Evolutionary conservation across 2,329 filamentous ascomycete species (phyloP), one percentile per base, ranked within the genome.

Genomic region (Talaromyces pinophilus): DNA sequence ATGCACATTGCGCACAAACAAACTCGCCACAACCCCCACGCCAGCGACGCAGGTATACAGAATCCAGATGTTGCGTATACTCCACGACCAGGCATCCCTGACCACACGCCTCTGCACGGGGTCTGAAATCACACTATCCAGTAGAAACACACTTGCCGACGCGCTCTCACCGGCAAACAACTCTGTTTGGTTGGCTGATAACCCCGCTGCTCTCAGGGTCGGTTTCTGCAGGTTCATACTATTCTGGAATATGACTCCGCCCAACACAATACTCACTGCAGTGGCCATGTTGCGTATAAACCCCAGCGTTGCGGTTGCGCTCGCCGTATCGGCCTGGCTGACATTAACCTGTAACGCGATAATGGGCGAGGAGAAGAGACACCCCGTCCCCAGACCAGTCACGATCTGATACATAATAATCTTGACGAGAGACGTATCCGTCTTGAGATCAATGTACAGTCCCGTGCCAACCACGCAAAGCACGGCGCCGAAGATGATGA

Each of bases 221-320:
- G 69, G 81, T 79, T n/a, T 88, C 88, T 3, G 85, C 76, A 35
- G 78, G 71, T 25, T 79, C 76, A 77, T 78, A 62, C 35, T 75
- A 74, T 93, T 93, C 77, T 92, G 88, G 79, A 93, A 93, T 44
- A 93, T 85, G 55, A 92, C 90, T n/a, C 90, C 88, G 28, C 91
- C 91, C 46, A 93, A 82, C 1, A 92, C 90, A 62, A 92, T 85
- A 0, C 87, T 88, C 22, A 89, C 85, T 2, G 88, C 85, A 0
- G 88, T 91, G 10, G 87, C 88, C 2, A 93, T 80, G 70, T 90
- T 90, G 22, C 90, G 86, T 7, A 88, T 82, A 67, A 87, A 85
- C 0, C 79, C 79, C 3, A 86, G 74, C 0, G 84, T 84, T 0
- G 84, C 82, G 0, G 84, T 86, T 0, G 85, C 85, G 0, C 81